Percentiles rank a stretch among this genome's conserved stretches.
Evolutionary conservation across 805 yeast genomes (phyloP).

Genomic region (Saccharomycopsis sp.): DNA sequence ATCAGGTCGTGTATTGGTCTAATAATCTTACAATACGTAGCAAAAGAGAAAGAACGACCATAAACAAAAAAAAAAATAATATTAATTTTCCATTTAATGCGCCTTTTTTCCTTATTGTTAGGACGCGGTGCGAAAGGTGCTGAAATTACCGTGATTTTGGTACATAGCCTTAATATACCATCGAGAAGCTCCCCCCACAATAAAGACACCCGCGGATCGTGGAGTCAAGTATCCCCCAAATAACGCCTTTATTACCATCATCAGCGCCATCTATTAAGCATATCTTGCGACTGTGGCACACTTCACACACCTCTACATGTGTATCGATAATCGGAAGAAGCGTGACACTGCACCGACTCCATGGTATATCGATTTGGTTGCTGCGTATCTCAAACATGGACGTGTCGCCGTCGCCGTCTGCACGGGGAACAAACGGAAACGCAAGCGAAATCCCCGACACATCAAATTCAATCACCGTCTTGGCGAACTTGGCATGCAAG

Average conservation of each 20-base stretch:
- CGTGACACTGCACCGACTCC: conserved; percentile 35
- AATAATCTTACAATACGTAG: no score
- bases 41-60: not conserved
- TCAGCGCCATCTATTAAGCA: not conserved
- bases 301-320: conserved; percentile 30
- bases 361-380: conserved; percentile 24
- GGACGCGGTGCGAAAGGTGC: not conserved
- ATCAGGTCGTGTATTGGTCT: no score
- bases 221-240: not conserved
- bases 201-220: not conserved
- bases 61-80: no score
- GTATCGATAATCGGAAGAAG: conserved; percentile 33
- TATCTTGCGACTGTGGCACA: not conserved
- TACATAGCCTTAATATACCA: not conserved
- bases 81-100: not conserved
- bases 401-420: not conserved
- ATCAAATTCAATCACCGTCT: not conserved
- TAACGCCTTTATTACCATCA: not conserved
- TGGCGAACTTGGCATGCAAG: not conserved
- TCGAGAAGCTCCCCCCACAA: not conserved
- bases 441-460: not conserved
- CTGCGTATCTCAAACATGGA: not conserved
- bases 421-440: not conserved
- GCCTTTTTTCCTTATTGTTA: not conserved
- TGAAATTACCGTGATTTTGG: not conserved